A percentile compares a stretch with the other conserved stretches of the same genome.
Conservation (phyloP, 129 eudicot species). For the Artemisia argyi region DNA sequence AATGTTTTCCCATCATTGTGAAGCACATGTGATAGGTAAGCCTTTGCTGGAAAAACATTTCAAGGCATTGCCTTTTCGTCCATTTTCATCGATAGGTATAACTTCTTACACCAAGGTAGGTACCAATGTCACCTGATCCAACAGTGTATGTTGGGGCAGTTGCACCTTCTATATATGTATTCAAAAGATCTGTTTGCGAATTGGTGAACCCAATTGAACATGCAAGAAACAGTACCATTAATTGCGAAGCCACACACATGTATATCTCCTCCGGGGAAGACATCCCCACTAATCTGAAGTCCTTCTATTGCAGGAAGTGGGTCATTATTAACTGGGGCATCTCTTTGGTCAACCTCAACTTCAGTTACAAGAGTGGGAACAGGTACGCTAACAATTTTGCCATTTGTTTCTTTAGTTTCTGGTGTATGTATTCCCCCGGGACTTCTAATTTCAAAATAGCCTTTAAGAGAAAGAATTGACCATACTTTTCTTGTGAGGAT, state of each 20-base stretch:
- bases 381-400: neutral
- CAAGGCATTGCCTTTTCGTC: neutral
- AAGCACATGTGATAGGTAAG: neutral
- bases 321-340: neutral
- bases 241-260: neutral
- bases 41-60: neutral
- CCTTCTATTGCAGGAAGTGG: neutral
- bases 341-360: neutral
- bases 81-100: neutral
- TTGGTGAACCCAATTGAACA: neutral
- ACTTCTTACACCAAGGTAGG: neutral
- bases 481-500: neutral
- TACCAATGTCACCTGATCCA: neutral
- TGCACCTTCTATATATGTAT: neutral
- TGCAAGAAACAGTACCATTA: neutral
- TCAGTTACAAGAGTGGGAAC: neutral
- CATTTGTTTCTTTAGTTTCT: neutral
- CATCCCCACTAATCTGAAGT: neutral
- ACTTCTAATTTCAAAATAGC: neutral
- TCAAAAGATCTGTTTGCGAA: neutral
- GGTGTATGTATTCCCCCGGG: neutral
- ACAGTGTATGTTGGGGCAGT: neutral
- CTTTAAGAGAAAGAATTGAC: neutral
- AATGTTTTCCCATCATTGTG: neutral
- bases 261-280: neutral